These are phyloP conservation scores for Hypoxylon sp. DNA, from an alignment of 2,329 filamentous ascomycete species.

Conservation along the genomic window DNA sequence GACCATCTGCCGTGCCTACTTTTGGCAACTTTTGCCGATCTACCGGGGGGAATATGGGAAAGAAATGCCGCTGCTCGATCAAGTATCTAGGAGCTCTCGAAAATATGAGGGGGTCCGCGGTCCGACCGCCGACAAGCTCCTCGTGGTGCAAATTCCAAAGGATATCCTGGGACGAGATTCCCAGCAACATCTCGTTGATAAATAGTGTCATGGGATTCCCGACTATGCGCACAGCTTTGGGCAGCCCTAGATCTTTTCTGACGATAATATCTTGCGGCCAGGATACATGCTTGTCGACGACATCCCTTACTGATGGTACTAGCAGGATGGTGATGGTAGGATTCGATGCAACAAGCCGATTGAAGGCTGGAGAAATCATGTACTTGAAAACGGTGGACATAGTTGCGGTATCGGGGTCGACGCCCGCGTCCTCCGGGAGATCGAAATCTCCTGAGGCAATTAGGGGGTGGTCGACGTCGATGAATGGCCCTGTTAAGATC, in stretches of 20 bases:
- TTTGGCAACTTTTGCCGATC: conserved; percentile 77
- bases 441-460: conserved; percentile 86
- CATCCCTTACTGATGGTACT: conserved; percentile 80
- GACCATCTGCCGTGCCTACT: conserved; percentile 71
- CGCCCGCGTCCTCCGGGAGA: conserved; percentile 74
- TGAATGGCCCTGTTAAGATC: conserved; percentile 87
- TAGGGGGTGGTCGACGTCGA: conserved; percentile 91
- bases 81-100: conserved; percentile 82
- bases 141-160: conserved; percentile 85
- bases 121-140: conserved; percentile 74
- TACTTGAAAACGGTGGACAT: conserved; percentile 87
- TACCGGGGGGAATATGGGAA: conserved; percentile 87
- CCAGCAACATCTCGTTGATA: conserved; percentile 88
- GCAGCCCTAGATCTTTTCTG: conserved; percentile 81
- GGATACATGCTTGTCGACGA: conserved; percentile 77
- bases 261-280: conserved; percentile 74
- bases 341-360: conserved; percentile 77
- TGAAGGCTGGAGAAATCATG: conserved; percentile 81
- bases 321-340: conserved; percentile 86
- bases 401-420: conserved; percentile 83
- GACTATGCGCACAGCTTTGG: conserved; percentile 79
- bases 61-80: conserved; percentile 91
- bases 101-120: conserved; percentile 72
- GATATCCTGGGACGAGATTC: conserved; percentile 86
- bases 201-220: conserved; percentile 92